Evolutionary conservation across 129 eudicot genomes (phyloP), one percentile per base, ranked within the genome.

Genomic region (Chrysanthemum lavandulifolium): DNA sequence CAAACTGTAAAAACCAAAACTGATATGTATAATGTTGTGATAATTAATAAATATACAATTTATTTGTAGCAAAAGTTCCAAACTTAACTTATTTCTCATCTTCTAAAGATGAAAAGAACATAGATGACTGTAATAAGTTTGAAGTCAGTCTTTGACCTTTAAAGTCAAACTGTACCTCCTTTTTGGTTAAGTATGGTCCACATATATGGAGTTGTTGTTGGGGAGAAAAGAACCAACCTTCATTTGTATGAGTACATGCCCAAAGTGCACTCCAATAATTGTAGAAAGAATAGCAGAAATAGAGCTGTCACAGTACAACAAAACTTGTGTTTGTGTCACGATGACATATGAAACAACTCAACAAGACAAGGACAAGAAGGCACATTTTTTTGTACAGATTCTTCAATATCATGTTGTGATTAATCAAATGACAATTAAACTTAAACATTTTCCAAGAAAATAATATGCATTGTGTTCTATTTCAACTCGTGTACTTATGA

Each of bases 211-310:
- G 5, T 31, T 31, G 36, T 4, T 31, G 33, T 29, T 40, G 13
- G 50, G 55, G 56, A 81, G 60, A 62, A 27, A 68, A 10, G 10
- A 53, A 60, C 61, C 49, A 58, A 88, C 96, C 96, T 92, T 83
- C 43, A 92, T 81, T 74, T 92, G 87, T 57, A 92, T 57, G 81
- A 92, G 89, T 65, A 88, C 91, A 81, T 92, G 97, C 53, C 96
- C 96, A 61, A 67, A 85, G 79, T 92, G 97, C 69, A 89, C 83
- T 51, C 97, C 96, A 23, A 86, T 59, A 61, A 83, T 70, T 60
- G 93, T 82, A 53, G 97, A 92, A 57, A 92, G 81, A 60, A 86
- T 89, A 52, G 97, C 97, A 53, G 97, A 89, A 54, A 88, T 79
- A 43, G 96, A 92, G 87, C 96, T 88, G 92, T 77, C 83, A 48